Conservation (phyloP, 306 rosid species). For the Phaseolus lunatus region DNA sequence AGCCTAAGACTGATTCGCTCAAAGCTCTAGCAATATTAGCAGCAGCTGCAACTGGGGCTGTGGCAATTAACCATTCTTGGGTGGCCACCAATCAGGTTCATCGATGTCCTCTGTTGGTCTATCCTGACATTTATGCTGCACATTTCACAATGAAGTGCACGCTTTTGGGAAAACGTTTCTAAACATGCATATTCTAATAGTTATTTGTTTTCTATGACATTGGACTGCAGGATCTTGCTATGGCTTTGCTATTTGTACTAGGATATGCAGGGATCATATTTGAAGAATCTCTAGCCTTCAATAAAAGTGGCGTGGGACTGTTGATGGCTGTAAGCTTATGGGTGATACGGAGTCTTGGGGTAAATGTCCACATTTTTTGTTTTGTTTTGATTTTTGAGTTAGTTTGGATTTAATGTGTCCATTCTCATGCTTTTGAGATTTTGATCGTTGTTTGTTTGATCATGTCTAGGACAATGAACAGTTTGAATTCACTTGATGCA, state of each 20-base stretch:
- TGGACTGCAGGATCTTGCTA: conserved; percentile 78
- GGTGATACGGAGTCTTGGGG: conserved; percentile 94
- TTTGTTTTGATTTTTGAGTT: conserved; percentile 32
- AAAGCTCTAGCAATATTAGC: conserved; percentile 85
- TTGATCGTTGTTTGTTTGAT: conserved; percentile 27
- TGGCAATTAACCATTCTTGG: conserved; percentile 95
- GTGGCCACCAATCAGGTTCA: conserved; percentile 95
- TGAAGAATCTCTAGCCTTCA: conserved; percentile 94
- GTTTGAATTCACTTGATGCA: conserved; percentile 15
- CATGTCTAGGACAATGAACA: conserved; percentile 19
- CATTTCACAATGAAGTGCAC: conserved; percentile 18
- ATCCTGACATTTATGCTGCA: conserved; percentile 19
- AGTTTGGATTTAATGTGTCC: neutral
- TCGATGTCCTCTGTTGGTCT: conserved; percentile 24
- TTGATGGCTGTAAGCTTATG: conserved; percentile 98
- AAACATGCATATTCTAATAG: conserved; percentile 17
- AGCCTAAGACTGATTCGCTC: conserved; percentile 83
- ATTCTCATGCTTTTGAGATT: conserved; percentile 28
- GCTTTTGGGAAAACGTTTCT: neutral
- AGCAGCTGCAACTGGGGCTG: conserved; percentile 70
- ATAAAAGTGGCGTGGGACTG: conserved; percentile 95
- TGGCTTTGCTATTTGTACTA: conserved; percentile 85
- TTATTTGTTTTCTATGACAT: conserved; percentile 32
- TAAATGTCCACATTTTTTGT: conserved; percentile 46
- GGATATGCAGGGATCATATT: conserved; percentile 97